Percentiles rank a stretch among this genome's conserved stretches.
phyloP scores from a whole-genome alignment of 2,329 filamentous ascomycete genomes.

The Lecanosticta acicola region DNA sequence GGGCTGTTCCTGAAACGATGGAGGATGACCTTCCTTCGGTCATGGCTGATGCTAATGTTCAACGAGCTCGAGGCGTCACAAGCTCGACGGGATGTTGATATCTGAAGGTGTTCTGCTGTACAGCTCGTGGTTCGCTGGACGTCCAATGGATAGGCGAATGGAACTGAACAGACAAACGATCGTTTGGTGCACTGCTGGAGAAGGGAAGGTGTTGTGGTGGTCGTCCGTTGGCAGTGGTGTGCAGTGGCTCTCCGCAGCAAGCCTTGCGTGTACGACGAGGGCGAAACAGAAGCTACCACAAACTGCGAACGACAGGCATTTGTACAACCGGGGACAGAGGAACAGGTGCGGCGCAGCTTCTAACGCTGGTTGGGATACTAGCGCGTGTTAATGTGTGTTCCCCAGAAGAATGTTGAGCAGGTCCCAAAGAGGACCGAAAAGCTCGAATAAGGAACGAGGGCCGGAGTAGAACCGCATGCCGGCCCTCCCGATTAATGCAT shows the following conservation, averaged over 20 bases:
- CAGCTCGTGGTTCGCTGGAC: no score
- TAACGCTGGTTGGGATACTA: slow-evolving; percentile 13
- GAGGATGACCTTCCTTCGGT: background rate
- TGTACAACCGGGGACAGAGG: slow-evolving; percentile 5
- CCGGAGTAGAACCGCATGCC: slow-evolving; percentile 5
- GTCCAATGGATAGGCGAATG: background rate
- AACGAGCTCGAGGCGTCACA: no score
- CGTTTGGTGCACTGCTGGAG: background rate
- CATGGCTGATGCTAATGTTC: background rate
- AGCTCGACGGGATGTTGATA: no score
- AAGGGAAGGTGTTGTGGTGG: background rate
- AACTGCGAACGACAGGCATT: slow-evolving; percentile 10
- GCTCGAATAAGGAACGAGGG: background rate
- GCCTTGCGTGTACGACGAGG: background rate
- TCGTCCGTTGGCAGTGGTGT: background rate
- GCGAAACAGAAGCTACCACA: background rate
- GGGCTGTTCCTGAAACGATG: background rate
- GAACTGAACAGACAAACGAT: background rate
- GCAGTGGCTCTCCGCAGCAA: no score
- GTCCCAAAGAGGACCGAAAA: slow-evolving; percentile 2
- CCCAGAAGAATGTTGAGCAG: slow-evolving; percentile 8
- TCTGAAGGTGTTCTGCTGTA: no score
- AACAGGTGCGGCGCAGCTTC: slow-evolving; percentile 1
- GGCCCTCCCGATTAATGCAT: background rate
- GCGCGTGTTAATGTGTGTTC: slow-evolving; percentile 6